Evolutionary conservation across 169 alveolate species (phyloP).

Genomic region (Eimeria praecox): DNA sequence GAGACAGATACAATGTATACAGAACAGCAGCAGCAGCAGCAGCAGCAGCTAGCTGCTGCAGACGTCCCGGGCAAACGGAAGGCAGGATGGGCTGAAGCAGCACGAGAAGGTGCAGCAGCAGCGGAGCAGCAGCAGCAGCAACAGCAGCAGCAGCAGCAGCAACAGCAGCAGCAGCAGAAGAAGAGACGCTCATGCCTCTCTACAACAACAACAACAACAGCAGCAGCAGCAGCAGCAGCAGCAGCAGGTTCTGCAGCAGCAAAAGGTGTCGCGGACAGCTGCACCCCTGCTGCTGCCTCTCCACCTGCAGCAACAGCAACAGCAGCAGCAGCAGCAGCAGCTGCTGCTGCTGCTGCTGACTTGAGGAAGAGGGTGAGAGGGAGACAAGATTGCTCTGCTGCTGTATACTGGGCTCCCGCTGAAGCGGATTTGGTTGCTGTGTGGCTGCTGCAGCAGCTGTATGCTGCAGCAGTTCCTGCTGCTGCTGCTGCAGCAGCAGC

Average conservation of each 20-base stretch:
- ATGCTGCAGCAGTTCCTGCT: slow-evolving; percentile 61
- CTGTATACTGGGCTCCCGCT: slow-evolving; percentile 7
- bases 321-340: slow-evolving; percentile 20
- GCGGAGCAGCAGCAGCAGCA: slow-evolving; percentile 60
- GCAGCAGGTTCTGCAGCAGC: neutral
- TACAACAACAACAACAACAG: neutral
- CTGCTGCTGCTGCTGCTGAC: slow-evolving; percentile 71
- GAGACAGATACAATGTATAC: neutral
- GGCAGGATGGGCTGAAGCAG: slow-evolving; percentile 16
- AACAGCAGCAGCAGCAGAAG: slow-evolving; percentile 59
- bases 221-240: slow-evolving; percentile 18
- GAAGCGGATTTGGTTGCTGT: slow-evolving; percentile 48
- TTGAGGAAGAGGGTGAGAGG: neutral
- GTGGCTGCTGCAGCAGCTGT: slow-evolving; percentile 73
- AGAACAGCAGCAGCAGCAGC: slow-evolving; percentile 67
- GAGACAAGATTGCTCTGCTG: slow-evolving; percentile 6
- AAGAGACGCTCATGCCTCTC: slow-evolving; percentile 1
- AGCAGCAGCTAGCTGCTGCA: slow-evolving; percentile 50
- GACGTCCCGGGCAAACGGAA: slow-evolving; percentile 14
- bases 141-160: slow-evolving; percentile 61
- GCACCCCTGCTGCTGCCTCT: neutral
- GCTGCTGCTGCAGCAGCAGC: slow-evolving; percentile 43
- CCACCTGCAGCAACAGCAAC: neutral
- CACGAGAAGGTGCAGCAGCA: neutral
- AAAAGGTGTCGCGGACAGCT: neutral